Conservation (phyloP, 768 basidiomycete species). For the Collybia sp. region DNA sequence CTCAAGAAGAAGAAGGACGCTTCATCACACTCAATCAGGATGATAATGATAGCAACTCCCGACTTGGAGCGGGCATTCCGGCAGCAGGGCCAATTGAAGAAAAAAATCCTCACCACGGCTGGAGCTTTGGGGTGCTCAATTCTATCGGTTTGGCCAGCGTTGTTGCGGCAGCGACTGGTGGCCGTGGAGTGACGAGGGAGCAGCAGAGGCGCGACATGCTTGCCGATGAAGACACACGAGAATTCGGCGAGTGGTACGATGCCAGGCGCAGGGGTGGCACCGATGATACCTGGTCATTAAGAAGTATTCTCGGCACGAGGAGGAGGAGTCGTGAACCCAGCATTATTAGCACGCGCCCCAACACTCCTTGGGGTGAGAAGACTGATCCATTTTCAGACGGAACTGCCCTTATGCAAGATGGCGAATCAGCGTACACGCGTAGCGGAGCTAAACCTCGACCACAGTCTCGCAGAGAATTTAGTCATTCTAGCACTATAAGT, state of each 20-base stretch:
- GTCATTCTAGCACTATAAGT: constrained; percentile 26
- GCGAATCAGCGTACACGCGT: constrained; percentile 21
- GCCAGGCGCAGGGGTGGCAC: constrained; percentile 31
- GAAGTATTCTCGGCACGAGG: constrained; percentile 35
- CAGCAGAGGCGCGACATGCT: constrained; percentile 63
- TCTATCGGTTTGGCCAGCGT: constrained; percentile 22
- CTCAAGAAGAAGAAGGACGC: constrained; percentile 12
- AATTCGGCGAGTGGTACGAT: constrained; percentile 41
- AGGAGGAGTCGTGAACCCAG: constrained; percentile 37
- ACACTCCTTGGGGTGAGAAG: constrained; percentile 37
- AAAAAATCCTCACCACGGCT: constrained; percentile 6
- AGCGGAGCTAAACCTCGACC: constrained; percentile 16
- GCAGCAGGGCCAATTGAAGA: constrained; percentile 18
- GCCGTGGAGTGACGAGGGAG: constrained; percentile 18
- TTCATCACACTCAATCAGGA: constrained; percentile 22
- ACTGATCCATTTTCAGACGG: constrained; percentile 48
- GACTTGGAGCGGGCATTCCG: constrained; percentile 26
- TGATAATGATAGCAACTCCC: constrained; percentile 23
- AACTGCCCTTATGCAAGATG: constrained; percentile 29
- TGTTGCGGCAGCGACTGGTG: constrained; percentile 21
- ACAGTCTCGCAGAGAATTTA: constrained; percentile 24
- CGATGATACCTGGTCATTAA: constrained; percentile 53
- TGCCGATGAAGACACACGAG: constrained; percentile 66
- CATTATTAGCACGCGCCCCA: constrained; percentile 19
- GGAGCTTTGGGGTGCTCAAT: constrained; percentile 14